These are phyloP conservation scores for Cystobasidiaceae sp. DNA, from an alignment of 1,284 basidiomycete genomes.

Conservation along the genomic window DNA sequence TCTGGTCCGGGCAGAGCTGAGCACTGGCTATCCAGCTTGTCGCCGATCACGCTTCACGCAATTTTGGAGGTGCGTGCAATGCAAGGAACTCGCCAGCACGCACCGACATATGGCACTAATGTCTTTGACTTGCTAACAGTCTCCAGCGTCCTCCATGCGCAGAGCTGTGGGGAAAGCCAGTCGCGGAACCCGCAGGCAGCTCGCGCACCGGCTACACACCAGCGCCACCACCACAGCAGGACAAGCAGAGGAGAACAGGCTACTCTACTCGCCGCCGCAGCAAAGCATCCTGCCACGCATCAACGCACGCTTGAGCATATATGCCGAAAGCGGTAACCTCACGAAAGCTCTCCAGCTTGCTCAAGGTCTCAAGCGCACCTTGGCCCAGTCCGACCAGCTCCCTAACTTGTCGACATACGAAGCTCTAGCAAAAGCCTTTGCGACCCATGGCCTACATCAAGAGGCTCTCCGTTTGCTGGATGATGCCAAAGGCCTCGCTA, in stretches of 20 bases:
- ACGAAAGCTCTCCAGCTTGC: slow-evolving; percentile 4
- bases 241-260: no score
- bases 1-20: background rate
- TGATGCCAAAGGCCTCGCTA: slow-evolving; percentile 19
- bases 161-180: no score
- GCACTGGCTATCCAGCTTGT: background rate
- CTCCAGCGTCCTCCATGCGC: no score
- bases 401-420: slow-evolving; percentile 13
- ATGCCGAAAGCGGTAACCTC: slow-evolving; percentile 14
- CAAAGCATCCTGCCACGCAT: background rate
- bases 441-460: slow-evolving; percentile 11
- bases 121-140: no score
- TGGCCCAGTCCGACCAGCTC: background rate
- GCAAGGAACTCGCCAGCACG: no score
- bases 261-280: background rate
- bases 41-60: background rate
- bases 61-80: no score
- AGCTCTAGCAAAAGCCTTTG: slow-evolving; percentile 26
- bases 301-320: slow-evolving; percentile 10
- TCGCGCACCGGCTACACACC: no score
- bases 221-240: background rate
- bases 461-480: slow-evolving; percentile 23
- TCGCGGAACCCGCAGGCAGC: no score
- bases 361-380: background rate
- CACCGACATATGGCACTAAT: no score